A percentile compares a stretch with the other conserved stretches of the same genome.
These are phyloP conservation scores for Penium margaritaceum DNA, from an alignment of 139 green algal species.

Conservation along the genomic window DNA sequence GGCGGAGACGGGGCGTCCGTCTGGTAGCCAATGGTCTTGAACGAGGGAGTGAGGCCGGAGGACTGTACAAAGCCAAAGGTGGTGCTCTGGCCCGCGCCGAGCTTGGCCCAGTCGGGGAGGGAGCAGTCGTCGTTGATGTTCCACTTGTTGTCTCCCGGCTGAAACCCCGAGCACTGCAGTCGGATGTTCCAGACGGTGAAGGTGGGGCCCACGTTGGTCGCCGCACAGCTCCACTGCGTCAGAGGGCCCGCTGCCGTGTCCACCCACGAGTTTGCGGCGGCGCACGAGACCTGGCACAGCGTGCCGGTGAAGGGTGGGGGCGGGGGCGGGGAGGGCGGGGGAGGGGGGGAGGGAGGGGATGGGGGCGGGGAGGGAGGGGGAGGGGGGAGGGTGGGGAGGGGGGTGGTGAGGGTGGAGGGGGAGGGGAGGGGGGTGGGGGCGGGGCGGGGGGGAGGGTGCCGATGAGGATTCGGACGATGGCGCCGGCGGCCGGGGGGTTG, in stretches of 20 bases:
- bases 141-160: neutral
- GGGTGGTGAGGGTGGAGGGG: neutral
- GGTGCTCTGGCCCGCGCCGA: neutral
- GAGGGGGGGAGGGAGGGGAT: too few relatives aligned
- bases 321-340: too few relatives aligned
- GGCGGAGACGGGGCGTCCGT: too few relatives aligned
- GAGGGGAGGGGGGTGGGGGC: neutral
- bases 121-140: neutral
- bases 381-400: conserved; percentile 2
- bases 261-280: neutral
- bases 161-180: neutral
- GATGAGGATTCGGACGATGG: neutral
- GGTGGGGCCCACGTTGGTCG: neutral
- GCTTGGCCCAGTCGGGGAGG: neutral
- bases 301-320: neutral
- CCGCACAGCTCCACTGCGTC: neutral
- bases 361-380: too few relatives aligned
- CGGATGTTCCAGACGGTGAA: neutral
- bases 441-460: neutral
- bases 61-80: conserved; percentile 5
- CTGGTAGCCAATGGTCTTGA: neutral
- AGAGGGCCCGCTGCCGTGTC: neutral
- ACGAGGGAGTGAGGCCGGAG: neutral
- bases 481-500: conserved; percentile 10
- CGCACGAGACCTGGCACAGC: neutral